phyloP scores from a whole-genome alignment of 129 eudicot genomes.

The Smallanthus sonchifolius region DNA sequence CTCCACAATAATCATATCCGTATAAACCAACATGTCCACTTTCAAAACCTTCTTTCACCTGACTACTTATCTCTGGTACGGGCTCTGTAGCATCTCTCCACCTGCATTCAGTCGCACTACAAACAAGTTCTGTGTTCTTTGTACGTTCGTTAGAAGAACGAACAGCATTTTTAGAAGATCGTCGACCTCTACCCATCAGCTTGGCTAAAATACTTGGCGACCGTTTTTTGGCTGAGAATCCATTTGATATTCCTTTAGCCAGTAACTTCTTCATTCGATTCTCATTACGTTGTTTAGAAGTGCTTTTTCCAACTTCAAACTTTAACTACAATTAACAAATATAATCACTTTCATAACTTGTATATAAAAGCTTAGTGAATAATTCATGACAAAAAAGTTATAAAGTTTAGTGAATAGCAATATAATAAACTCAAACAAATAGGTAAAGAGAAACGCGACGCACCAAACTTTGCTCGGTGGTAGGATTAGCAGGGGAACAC shows the following conservation, averaged over 20 bases:
- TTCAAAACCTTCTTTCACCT: conserved; percentile 30
- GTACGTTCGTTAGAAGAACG: conserved; percentile 24
- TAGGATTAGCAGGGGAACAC: conserved; percentile 24
- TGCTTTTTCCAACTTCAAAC: conserved; percentile 39
- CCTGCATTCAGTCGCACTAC: conserved; percentile 15
- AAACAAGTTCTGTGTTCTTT: conserved; percentile 13
- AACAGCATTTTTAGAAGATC: conserved; percentile 41
- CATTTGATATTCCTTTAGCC: conserved; percentile 56
- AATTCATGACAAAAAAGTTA: neutral
- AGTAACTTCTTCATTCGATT: conserved; percentile 55
- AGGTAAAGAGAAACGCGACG: conserved; percentile 3
- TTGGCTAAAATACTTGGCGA: conserved; percentile 58
- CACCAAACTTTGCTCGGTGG: conserved; percentile 40
- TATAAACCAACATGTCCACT: conserved; percentile 5
- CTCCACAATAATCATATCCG: conserved; percentile 45
- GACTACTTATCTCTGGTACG: conserved; percentile 38
- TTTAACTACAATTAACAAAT: conserved; percentile 33
- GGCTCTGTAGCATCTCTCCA: conserved; percentile 42
- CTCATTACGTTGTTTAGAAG: conserved; percentile 32
- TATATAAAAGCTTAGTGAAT: neutral
- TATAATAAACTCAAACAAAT: neutral
- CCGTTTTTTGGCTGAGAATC: conserved; percentile 41
- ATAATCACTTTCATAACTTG: conserved; percentile 8
- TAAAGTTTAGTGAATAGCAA: neutral
- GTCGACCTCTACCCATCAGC: conserved; percentile 72